These are phyloP conservation scores for Acanthamoeba triangularis DNA, from an alignment of 208 protist species.

Conservation along the genomic window DNA sequence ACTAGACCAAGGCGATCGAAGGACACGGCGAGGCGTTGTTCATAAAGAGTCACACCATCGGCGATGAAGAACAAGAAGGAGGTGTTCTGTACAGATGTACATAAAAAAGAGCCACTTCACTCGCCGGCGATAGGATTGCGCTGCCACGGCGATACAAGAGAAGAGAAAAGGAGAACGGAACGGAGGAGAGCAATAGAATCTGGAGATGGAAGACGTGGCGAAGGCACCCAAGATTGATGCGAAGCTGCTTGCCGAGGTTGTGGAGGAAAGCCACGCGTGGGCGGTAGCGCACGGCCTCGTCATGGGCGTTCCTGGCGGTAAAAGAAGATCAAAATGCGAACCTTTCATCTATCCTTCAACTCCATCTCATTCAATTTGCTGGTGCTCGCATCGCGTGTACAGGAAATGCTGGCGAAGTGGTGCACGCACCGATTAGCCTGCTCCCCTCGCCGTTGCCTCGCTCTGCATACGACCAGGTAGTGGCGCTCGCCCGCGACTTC, in stretches of 20 bases:
- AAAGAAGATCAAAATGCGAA: too few species aligned
- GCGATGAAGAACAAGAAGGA: too few species aligned
- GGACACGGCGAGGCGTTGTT: not conserved
- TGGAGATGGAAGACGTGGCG: not conserved
- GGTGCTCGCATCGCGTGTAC: not conserved
- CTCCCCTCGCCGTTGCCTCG: conserved; percentile 54
- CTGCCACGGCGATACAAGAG: too few species aligned
- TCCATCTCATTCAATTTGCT: not conserved
- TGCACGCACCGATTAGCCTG: conserved; percentile 60
- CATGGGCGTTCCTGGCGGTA: conserved; percentile 15
- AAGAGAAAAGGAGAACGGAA: too few species aligned
- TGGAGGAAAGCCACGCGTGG: conserved; percentile 50
- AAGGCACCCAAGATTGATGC: not conserved
- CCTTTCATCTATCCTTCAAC: not conserved
- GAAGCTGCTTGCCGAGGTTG: not conserved
- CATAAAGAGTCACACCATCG: too few species aligned
- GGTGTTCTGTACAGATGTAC: too few species aligned
- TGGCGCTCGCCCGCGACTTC: conserved; percentile 36
- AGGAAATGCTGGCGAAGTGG: conserved; percentile 9
- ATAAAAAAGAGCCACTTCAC: not conserved
- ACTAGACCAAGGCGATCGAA: not conserved
- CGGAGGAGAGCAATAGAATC: not conserved
- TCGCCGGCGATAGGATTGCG: too few species aligned
- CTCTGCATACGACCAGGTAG: conserved; percentile 11
- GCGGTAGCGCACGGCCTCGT: conserved; percentile 24